phyloP scores from a whole-genome alignment of 371 early-diverging fungal species.

The Phascolomyces articulosus region DNA sequence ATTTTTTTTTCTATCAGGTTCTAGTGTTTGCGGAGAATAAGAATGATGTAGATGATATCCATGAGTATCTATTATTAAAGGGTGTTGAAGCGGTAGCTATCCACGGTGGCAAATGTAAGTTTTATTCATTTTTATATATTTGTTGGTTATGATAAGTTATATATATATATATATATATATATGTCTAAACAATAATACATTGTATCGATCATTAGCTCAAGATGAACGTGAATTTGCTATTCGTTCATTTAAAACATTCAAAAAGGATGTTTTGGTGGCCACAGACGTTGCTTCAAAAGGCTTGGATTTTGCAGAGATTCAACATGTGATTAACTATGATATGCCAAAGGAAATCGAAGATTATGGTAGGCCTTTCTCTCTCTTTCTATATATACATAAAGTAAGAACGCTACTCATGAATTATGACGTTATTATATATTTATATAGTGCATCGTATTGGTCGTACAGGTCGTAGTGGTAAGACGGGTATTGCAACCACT shows the following conservation, averaged over 20 bases:
- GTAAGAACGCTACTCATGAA: no score
- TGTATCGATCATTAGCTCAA: conserved; percentile 68
- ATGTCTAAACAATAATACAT: no score
- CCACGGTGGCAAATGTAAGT: conserved; percentile 93
- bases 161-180: no score
- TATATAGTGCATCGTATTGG: conserved; percentile 95
- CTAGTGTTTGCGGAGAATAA: conserved; percentile 99
- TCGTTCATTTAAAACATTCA: conserved; percentile 75
- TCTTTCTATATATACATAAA: no score
- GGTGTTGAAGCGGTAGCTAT: conserved; percentile 94
- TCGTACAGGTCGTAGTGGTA: conserved; percentile 92
- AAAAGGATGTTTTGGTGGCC: conserved; percentile 89
- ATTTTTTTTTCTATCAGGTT: conserved; percentile 48
- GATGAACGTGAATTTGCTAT: conserved; percentile 86
- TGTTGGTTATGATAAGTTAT: no score
- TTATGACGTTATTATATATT: no score
- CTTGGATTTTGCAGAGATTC: conserved; percentile 91
- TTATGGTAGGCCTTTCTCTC: conserved; percentile 59
- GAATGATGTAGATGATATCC: conserved; percentile 99
- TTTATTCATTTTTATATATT: no score
- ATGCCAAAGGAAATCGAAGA: conserved; percentile 98
- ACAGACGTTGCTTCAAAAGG: conserved; percentile 95
- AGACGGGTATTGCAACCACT: conserved; percentile 95
- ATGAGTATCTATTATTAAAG: conserved; percentile 91
- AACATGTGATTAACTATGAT: conserved; percentile 94